These are phyloP conservation scores for Rhododendron vialii DNA, from an alignment of 148 eudicot species.

Conservation along the genomic window DNA sequence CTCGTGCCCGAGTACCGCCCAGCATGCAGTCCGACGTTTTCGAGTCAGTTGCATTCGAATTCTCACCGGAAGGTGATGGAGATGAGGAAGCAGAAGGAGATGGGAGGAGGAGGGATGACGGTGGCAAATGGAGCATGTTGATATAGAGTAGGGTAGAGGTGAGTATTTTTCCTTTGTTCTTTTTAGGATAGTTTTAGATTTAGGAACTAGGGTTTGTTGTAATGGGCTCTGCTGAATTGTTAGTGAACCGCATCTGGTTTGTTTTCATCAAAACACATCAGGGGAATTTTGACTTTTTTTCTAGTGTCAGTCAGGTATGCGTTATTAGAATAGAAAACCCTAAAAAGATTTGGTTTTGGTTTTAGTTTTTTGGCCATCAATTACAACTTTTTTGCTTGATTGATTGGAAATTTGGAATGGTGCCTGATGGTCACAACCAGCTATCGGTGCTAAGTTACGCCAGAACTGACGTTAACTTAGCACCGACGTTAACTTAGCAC, in stretches of 20 bases:
- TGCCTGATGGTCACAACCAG: neutral
- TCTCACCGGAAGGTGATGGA: constrained; percentile 81
- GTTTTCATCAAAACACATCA: constrained; percentile 18
- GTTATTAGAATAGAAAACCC: constrained; percentile 9
- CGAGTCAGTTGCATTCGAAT: constrained; percentile 65
- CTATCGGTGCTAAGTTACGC: neutral
- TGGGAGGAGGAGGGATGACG: constrained; percentile 12
- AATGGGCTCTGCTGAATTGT: constrained; percentile 22
- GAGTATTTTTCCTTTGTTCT: constrained; percentile 7
- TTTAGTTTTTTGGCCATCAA: neutral
- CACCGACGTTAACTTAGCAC: neutral
- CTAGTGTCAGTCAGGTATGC: constrained; percentile 18
- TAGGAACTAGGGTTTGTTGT: constrained; percentile 31
- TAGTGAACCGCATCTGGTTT: constrained; percentile 27
- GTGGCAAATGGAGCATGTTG: constrained; percentile 24
- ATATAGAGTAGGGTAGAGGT: constrained; percentile 35
- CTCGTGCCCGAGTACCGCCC: constrained; percentile 87
- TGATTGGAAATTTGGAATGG: neutral
- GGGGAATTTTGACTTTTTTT: constrained; percentile 19
- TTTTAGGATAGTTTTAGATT: constrained; percentile 20
- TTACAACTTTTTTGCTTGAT: neutral
- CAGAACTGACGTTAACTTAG: neutral
- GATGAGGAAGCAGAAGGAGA: constrained; percentile 72
- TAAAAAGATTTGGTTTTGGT: constrained; percentile 11
- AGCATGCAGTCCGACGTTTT: constrained; percentile 80